Percentiles rank a stretch among this genome's conserved stretches.
Conservation (phyloP, 768 basidiomycete genomes). For the Mycena vitilis region DNA sequence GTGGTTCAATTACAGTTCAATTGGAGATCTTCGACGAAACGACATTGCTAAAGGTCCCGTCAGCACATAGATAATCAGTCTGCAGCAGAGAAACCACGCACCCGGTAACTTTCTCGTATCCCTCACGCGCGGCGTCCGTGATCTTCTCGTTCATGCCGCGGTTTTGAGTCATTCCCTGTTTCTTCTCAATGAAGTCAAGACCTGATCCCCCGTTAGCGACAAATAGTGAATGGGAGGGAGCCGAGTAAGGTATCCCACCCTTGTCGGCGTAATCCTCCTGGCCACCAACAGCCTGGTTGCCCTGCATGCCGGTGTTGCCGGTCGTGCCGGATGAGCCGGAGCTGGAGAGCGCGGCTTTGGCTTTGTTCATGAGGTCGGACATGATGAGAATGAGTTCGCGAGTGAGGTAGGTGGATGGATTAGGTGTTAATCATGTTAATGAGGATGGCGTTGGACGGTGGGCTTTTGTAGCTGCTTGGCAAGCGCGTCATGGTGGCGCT, state of each 20-base stretch:
- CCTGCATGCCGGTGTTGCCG: too few relatives aligned
- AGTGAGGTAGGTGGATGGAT: too few relatives aligned
- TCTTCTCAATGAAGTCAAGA: background rate
- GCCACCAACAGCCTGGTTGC: too few relatives aligned
- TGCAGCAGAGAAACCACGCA: slow-evolving; percentile 1
- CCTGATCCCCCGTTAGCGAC: background rate
- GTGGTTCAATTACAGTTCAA: background rate
- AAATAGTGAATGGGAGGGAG: background rate
- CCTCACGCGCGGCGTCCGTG: slow-evolving; percentile 16
- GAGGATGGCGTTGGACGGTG: too few relatives aligned
- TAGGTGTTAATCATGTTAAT: too few relatives aligned
- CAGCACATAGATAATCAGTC: background rate
- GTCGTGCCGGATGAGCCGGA: too few relatives aligned
- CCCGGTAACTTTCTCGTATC: slow-evolving; percentile 16
- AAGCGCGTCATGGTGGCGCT: too few relatives aligned
- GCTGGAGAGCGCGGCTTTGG: too few relatives aligned
- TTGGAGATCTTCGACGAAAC: slow-evolving; percentile 20
- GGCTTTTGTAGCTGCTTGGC: too few relatives aligned
- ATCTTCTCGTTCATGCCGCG: slow-evolving; percentile 18
- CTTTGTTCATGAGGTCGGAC: too few relatives aligned
- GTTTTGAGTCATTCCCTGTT: background rate
- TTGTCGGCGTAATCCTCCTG: background rate
- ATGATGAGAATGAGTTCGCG: too few relatives aligned
- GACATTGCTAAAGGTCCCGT: background rate
- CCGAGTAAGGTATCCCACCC: background rate